Conservation (phyloP, 2,329 filamentous ascomycete species). For the Fusarium staphyleae region DNA sequence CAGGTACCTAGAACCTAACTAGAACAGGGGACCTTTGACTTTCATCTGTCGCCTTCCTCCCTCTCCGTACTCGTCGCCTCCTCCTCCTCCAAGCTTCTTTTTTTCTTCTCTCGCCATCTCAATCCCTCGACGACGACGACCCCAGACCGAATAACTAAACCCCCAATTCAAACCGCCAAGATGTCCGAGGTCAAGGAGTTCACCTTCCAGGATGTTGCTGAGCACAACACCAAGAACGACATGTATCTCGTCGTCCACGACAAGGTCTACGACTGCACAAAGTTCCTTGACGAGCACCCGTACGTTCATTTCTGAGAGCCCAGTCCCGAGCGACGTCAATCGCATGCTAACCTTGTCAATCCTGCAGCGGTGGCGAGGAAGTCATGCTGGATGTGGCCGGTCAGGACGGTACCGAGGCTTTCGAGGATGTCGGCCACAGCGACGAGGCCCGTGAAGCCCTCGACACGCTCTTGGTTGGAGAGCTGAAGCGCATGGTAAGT, state of each 20-base stretch:
- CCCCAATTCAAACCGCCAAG: conserved; percentile 30
- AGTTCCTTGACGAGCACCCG: conserved; percentile 98
- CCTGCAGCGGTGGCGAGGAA: conserved; percentile 89
- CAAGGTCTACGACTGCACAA: conserved; percentile 90
- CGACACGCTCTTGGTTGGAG: conserved; percentile 75
- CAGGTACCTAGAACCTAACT: too few relatives aligned
- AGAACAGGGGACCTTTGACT: conserved; percentile 27
- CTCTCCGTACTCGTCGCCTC: conserved; percentile 13
- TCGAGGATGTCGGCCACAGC: conserved; percentile 98
- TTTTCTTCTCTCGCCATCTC: conserved; percentile 14
- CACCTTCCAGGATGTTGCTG: conserved; percentile 82
- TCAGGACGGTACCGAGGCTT: conserved; percentile 96
- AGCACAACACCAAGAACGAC: conserved; percentile 94
- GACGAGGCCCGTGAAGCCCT: conserved; percentile 98
- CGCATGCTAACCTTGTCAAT: conserved; percentile 26
- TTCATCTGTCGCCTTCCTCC: neutral
- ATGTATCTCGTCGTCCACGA: conserved; percentile 91
- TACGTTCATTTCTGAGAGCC: conserved; percentile 52
- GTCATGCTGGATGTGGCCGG: conserved; percentile 95
- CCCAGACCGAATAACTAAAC: conserved; percentile 11
- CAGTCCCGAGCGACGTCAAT: conserved; percentile 3
- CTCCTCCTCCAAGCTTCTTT: conserved; percentile 13
- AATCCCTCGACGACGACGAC: conserved; percentile 20
- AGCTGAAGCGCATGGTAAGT: conserved; percentile 80
- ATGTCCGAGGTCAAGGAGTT: conserved; percentile 56